Conservation (phyloP, 2,329 filamentous ascomycete genomes). For the Ophiocordyceps camponoti-rufipedis region DNA sequence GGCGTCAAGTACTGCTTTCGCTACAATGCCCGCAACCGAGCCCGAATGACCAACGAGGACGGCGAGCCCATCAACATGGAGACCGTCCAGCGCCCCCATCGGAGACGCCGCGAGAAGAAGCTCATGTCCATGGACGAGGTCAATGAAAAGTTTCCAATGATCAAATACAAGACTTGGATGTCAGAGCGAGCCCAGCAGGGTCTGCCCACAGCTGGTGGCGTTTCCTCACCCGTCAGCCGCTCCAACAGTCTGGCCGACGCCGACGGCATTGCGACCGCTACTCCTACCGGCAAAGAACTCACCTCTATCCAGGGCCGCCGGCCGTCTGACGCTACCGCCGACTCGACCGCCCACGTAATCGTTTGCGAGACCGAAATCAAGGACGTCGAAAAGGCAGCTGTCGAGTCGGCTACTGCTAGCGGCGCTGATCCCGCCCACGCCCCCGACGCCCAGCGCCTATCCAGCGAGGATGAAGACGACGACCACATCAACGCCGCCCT, state of each 20-base stretch:
- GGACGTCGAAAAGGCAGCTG: slow-evolving; percentile 1
- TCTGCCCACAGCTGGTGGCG: slow-evolving; percentile 66
- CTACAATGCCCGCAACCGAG: slow-evolving; percentile 87
- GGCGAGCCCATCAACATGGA: slow-evolving; percentile 80
- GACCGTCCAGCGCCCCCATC: slow-evolving; percentile 67
- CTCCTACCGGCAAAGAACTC: slow-evolving; percentile 24
- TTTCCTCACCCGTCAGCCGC: slow-evolving; percentile 55
- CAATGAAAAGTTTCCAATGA: slow-evolving; percentile 88
- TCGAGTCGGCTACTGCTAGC: slow-evolving; percentile 5
- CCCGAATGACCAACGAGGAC: slow-evolving; percentile 57
- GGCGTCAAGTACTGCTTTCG: slow-evolving; percentile 99
- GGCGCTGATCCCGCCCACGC: slow-evolving; percentile 7
- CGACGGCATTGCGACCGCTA: slow-evolving; percentile 32
- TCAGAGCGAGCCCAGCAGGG: slow-evolving; percentile 68
- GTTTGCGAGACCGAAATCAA: slow-evolving; percentile 5
- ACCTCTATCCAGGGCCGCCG: slow-evolving; percentile 21
- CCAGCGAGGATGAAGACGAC: slow-evolving; percentile 44
- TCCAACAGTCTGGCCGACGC: slow-evolving; percentile 55
- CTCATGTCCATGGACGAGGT: slow-evolving; percentile 98
- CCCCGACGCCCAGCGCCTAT: slow-evolving; percentile 15
- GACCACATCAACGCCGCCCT: slow-evolving; percentile 70
- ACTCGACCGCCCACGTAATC: slow-evolving; percentile 4
- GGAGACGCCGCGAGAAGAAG: slow-evolving; percentile 88
- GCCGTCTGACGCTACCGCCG: slow-evolving; percentile 7
- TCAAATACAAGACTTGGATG: slow-evolving; percentile 94